Percentiles rank a stretch among this genome's conserved stretches.
Evolutionary conservation across 345 rosid species (phyloP).

Genomic region (Rubroshorea leprosula): DNA sequence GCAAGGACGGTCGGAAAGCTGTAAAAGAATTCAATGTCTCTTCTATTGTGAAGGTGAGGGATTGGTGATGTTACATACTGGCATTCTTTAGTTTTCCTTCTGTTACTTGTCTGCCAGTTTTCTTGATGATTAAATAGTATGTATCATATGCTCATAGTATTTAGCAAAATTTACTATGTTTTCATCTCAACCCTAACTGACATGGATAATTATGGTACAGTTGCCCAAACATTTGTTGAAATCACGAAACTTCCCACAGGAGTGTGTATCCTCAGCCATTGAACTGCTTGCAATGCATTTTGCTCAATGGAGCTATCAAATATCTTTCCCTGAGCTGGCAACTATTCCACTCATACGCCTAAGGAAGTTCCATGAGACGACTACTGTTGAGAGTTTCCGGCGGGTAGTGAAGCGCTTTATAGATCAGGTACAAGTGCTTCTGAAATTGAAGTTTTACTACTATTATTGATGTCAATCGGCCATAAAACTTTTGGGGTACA

Average conservation of each 20-base stretch:
- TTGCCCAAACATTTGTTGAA: slow-evolving; percentile 89
- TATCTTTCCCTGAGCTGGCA: slow-evolving; percentile 89
- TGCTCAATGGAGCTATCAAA: slow-evolving; percentile 81
- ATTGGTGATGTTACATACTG: slow-evolving; percentile 1
- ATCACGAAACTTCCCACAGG: slow-evolving; percentile 74
- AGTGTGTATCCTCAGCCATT: slow-evolving; percentile 52
- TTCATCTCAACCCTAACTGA: slow-evolving; percentile 6
- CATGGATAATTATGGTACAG: slow-evolving; percentile 32
- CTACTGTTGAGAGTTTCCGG: slow-evolving; percentile 47
- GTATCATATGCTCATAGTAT: neutral
- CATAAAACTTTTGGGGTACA: neutral
- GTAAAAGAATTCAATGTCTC: slow-evolving; percentile 49
- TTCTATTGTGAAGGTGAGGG: slow-evolving; percentile 59
- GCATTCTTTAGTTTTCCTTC: neutral
- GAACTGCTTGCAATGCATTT: slow-evolving; percentile 76
- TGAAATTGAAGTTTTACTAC: neutral
- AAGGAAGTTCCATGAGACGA: slow-evolving; percentile 58
- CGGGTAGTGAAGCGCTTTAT: slow-evolving; percentile 65
- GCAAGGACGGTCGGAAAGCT: slow-evolving; percentile 49
- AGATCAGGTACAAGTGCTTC: slow-evolving; percentile 49
- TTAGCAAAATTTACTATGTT: neutral
- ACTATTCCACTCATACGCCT: slow-evolving; percentile 62
- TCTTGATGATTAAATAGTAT: too few species aligned
- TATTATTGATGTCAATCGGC: neutral
- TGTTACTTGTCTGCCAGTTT: too few species aligned